phyloP scores from a whole-genome alignment of 2,329 filamentous ascomycete genomes.

The Xylariaceae sp. region DNA sequence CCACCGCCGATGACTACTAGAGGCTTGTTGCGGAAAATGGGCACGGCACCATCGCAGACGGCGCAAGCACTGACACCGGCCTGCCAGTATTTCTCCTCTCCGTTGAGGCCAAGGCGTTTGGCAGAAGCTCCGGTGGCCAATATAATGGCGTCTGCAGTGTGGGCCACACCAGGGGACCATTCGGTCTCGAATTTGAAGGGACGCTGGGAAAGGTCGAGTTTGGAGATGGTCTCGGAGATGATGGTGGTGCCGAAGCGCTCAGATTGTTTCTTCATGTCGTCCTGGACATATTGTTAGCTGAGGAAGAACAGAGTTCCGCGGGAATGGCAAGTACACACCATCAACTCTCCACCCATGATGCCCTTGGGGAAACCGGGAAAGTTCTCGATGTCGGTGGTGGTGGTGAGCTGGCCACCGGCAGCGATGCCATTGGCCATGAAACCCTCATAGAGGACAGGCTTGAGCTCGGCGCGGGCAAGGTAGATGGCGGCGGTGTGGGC shows the following conservation, averaged over 20 bases:
- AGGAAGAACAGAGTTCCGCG: neutral
- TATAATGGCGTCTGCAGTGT: constrained; percentile 90
- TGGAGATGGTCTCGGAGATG: constrained; percentile 86
- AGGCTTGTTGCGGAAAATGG: constrained; percentile 95
- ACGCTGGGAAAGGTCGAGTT: constrained; percentile 75
- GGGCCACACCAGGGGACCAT: constrained; percentile 74
- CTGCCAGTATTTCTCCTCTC: constrained; percentile 96
- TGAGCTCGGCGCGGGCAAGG: constrained; percentile 87
- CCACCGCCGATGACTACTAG: constrained; percentile 94
- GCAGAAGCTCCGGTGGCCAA: constrained; percentile 95
- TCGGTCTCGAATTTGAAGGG: constrained; percentile 95
- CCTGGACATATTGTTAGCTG: constrained; percentile 39
- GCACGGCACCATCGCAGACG: constrained; percentile 93
- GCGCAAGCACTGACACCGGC: constrained; percentile 94
- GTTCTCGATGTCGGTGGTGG: constrained; percentile 98
- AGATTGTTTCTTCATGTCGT: constrained; percentile 89
- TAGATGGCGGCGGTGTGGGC: constrained; percentile 98
- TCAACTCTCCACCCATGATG: constrained; percentile 82
- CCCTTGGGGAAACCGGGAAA: constrained; percentile 90
- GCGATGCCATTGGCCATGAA: constrained; percentile 97
- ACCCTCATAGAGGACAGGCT: constrained; percentile 94
- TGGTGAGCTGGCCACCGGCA: constrained; percentile 93
- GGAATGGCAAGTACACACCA: constrained; percentile 49
- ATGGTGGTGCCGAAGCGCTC: constrained; percentile 89
- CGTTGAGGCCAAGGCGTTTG: constrained; percentile 72